Evolutionary conservation across 2,329 filamentous ascomycete species (phyloP).

Genomic region (Phaeosphaeriaceae sp.): DNA sequence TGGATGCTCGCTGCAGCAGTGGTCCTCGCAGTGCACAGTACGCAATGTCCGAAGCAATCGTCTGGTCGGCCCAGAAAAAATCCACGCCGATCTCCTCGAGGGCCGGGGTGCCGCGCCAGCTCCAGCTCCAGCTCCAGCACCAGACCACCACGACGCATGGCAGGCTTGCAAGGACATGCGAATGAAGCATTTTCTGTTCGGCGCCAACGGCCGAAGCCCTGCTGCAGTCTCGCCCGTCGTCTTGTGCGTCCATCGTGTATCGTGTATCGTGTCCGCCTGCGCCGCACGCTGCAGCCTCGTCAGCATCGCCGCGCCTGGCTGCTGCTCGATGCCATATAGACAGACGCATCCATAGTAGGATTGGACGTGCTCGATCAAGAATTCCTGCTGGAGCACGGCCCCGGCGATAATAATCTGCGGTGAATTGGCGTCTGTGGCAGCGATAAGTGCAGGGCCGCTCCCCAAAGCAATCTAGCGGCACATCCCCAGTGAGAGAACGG

Average conservation of each 20-base stretch:
- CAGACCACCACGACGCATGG: slow-evolving; percentile 3
- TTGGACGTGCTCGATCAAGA: slow-evolving; percentile 21
- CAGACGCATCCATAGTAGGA: too few species aligned
- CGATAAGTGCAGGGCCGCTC: slow-evolving; percentile 27
- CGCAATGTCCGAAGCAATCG: not conserved
- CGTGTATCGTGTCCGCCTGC: not conserved
- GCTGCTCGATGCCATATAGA: slow-evolving; percentile 15
- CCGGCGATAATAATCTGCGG: slow-evolving; percentile 26
- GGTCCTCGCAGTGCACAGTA: not conserved
- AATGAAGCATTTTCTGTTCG: slow-evolving; percentile 1
- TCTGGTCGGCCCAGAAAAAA: slow-evolving; percentile 3
- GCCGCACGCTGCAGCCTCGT: not conserved
- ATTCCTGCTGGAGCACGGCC: slow-evolving; percentile 16
- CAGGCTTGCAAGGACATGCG: slow-evolving; percentile 1
- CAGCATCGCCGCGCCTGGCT: not conserved
- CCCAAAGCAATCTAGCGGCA: slow-evolving; percentile 26
- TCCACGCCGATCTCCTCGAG: slow-evolving; percentile 19
- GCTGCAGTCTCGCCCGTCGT: too few species aligned
- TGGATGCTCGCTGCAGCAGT: not conserved
- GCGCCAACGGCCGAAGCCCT: not conserved
- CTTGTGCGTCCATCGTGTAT: not conserved
- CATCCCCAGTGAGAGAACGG: slow-evolving; percentile 16
- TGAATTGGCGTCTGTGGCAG: slow-evolving; percentile 23
- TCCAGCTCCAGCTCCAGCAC: not conserved
- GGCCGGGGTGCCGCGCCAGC: slow-evolving; percentile 21